These are phyloP conservation scores for Blastobotrys chiropterorum DNA, from an alignment of 805 yeast genomes.

Conservation along the genomic window DNA sequence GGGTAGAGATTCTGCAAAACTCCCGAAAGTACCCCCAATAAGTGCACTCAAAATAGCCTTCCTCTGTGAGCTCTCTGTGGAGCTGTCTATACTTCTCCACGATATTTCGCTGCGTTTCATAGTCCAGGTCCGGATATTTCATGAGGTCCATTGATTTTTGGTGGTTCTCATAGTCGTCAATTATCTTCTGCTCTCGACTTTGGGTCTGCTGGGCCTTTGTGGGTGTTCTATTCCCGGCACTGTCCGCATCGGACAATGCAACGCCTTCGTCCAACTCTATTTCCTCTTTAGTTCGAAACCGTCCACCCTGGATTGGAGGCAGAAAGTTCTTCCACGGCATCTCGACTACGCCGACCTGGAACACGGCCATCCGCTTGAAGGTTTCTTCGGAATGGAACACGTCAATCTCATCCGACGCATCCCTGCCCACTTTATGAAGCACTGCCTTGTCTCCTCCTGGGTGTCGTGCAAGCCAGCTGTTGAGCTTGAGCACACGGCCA, in stretches of 20 bases:
- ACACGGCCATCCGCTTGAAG: slow-evolving; percentile 43
- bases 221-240: slow-evolving; percentile 5
- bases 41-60: slow-evolving; percentile 65
- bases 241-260: slow-evolving; percentile 12
- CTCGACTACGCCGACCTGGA: slow-evolving; percentile 60
- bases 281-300: slow-evolving; percentile 33
- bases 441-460: slow-evolving; percentile 91
- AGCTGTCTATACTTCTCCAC: slow-evolving; percentile 54
- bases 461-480: slow-evolving; percentile 65
- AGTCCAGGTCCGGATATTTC: slow-evolving; percentile 59
- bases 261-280: slow-evolving; percentile 20
- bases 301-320: slow-evolving; percentile 88
- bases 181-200: slow-evolving; percentile 30
- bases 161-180: slow-evolving; percentile 53
- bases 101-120: slow-evolving; percentile 54
- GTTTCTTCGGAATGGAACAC: slow-evolving; percentile 71
- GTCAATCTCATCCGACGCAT: slow-evolving; percentile 86
- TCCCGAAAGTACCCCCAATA: slow-evolving; percentile 73
- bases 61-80: slow-evolving; percentile 47
- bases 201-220: slow-evolving; percentile 17
- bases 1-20: slow-evolving; percentile 47
- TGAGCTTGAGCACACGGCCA: slow-evolving; percentile 53
- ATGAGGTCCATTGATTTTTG: slow-evolving; percentile 51
- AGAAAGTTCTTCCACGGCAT: slow-evolving; percentile 64
- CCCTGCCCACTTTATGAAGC: slow-evolving; percentile 78